Evolutionary conservation across 768 basidiomycete genomes (phyloP).

Genomic region (Amanita muscaria): DNA sequence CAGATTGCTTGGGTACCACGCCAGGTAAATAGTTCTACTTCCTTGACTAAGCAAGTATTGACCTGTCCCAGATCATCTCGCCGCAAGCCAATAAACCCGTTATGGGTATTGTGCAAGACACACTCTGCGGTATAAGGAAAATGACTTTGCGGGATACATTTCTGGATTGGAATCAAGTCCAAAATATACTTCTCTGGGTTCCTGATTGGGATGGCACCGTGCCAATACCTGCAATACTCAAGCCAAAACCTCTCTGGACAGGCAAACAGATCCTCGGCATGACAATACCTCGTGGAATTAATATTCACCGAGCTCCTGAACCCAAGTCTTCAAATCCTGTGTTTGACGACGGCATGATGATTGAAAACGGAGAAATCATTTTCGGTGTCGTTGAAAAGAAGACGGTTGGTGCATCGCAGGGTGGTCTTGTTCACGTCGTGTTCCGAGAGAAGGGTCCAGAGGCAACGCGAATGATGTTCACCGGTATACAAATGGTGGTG

Average conservation of each 20-base stretch:
- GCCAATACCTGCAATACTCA: constrained; percentile 89
- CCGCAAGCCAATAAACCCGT: constrained; percentile 99
- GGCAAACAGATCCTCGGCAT: constrained; percentile 94
- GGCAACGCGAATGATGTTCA: constrained; percentile 82
- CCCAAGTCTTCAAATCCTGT: constrained; percentile 74
- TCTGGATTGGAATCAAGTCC: constrained; percentile 91
- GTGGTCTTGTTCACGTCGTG: constrained; percentile 91
- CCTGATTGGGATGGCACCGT: constrained; percentile 95
- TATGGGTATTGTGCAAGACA: constrained; percentile 99
- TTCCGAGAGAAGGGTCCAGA: constrained; percentile 98
- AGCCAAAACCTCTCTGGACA: constrained; percentile 96
- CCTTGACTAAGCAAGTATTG: not conserved
- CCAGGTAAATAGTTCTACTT: constrained; percentile 45
- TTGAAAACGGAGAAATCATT: constrained; percentile 94
- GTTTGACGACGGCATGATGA: constrained; percentile 88
- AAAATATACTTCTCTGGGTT: constrained; percentile 97
- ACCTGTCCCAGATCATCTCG: constrained; percentile 74
- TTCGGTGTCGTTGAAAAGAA: constrained; percentile 97
- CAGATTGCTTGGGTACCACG: constrained; percentile 98
- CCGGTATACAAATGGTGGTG: constrained; percentile 89
- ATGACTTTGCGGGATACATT: constrained; percentile 94
- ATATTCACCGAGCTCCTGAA: constrained; percentile 76
- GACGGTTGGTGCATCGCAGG: constrained; percentile 93
- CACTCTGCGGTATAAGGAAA: constrained; percentile 94
- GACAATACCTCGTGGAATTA: constrained; percentile 92